A percentile compares a stretch with the other conserved stretches of the same genome.
Evolutionary conservation across 2,329 filamentous ascomycete genomes (phyloP).

Genomic region (Graphium sp.): DNA sequence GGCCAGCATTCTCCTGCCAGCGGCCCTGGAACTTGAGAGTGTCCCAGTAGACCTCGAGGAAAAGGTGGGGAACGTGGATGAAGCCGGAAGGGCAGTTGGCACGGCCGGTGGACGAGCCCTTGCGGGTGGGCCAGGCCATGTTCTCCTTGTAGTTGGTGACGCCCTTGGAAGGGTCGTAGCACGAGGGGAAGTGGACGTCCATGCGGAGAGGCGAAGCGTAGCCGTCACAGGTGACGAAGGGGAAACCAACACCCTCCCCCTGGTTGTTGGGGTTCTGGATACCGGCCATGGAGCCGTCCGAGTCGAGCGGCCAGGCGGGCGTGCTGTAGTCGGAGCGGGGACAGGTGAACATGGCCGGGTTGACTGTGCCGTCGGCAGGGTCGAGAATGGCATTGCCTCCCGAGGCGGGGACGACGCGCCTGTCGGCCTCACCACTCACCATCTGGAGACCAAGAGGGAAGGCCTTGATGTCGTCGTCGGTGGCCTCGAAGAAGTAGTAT

Average conservation of each 20-base stretch:
- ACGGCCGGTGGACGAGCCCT: conserved; percentile 23
- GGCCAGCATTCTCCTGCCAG: conserved; percentile 35
- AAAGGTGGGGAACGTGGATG: conserved; percentile 38
- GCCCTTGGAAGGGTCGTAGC: conserved; percentile 50
- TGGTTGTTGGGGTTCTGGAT: conserved; percentile 35
- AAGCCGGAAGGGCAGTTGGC: conserved; percentile 36
- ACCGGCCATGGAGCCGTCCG: conserved; percentile 36
- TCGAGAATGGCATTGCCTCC: conserved; percentile 33
- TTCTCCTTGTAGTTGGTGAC: conserved; percentile 45
- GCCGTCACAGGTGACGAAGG: conserved; percentile 50
- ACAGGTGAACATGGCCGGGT: conserved; percentile 43
- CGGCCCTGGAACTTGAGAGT: conserved; percentile 31
- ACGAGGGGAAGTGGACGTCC: conserved; percentile 57
- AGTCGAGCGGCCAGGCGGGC: conserved; percentile 34
- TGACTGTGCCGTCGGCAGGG: conserved; percentile 30
- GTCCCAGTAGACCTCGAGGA: conserved; percentile 44
- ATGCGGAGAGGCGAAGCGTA: conserved; percentile 42
- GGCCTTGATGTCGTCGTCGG: conserved; percentile 47
- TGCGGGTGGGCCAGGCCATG: conserved; percentile 42
- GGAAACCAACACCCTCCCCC: conserved; percentile 48
- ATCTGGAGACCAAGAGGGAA: conserved; percentile 60
- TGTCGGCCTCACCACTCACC: conserved; percentile 45
- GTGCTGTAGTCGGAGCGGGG: conserved; percentile 31
- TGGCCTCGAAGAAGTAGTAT: conserved; percentile 59
- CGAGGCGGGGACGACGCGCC: conserved; percentile 37